phyloP scores from a whole-genome alignment of 305 asterid genomes.

The Fraxinus sp. region DNA sequence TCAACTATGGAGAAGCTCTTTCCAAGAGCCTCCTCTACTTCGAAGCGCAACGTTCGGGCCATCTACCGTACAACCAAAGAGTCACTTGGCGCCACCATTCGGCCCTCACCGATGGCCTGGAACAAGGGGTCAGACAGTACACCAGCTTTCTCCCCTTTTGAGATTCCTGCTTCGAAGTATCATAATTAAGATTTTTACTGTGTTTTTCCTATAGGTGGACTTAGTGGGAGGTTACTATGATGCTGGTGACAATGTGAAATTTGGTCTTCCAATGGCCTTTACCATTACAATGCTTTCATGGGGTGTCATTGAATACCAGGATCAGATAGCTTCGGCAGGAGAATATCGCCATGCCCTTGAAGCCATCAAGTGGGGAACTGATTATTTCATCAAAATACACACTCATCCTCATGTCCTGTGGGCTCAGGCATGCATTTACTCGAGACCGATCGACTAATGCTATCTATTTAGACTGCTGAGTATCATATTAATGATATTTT shows the following conservation, averaged over 20 bases:
- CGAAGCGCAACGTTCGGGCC: slow-evolving; percentile 92
- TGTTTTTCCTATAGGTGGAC: slow-evolving; percentile 51
- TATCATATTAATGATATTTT: background rate
- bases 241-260: slow-evolving; percentile 88
- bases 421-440: slow-evolving; percentile 58
- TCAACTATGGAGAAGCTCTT: slow-evolving; percentile 63
- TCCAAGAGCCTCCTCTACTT: slow-evolving; percentile 81
- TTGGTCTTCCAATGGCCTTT: slow-evolving; percentile 84
- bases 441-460: background rate
- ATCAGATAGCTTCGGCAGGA: slow-evolving; percentile 58
- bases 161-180: background rate
- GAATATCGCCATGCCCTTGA: slow-evolving; percentile 67
- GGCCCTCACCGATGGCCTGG: slow-evolving; percentile 90
- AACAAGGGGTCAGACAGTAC: slow-evolving; percentile 62
- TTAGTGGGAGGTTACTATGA: slow-evolving; percentile 90
- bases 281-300: slow-evolving; percentile 80
- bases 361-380: slow-evolving; percentile 94
- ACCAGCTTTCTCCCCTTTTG: background rate
- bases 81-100: slow-evolving; percentile 90
- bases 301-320: slow-evolving; percentile 59
- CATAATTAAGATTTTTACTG: background rate
- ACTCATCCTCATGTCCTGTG: slow-evolving; percentile 72
- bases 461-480: background rate
- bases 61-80: slow-evolving; percentile 74
- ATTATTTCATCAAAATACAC: slow-evolving; percentile 87